These are phyloP conservation scores for Pseudogymnoascus sp. DNA, from an alignment of 2,329 filamentous ascomycete species.

Conservation along the genomic window DNA sequence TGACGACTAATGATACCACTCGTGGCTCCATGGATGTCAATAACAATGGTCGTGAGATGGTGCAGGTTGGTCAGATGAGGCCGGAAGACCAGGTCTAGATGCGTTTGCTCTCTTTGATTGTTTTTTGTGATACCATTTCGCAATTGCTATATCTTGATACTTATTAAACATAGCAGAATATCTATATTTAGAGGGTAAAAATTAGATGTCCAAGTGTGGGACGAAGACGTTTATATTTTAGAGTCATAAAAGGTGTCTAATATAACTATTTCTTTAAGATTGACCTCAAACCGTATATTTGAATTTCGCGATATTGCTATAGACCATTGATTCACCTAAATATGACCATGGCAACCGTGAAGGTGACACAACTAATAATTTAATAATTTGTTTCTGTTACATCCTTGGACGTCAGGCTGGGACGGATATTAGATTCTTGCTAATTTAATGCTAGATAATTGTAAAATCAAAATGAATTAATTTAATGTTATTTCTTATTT, in stretches of 20 bases:
- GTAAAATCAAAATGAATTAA: neutral
- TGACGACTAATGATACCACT: neutral
- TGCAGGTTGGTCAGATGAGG: neutral
- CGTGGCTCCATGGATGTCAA: neutral
- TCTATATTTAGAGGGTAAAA: neutral
- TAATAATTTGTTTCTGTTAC: neutral
- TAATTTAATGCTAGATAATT: neutral
- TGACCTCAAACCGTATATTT: neutral
- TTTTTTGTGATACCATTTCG: conserved; percentile 8
- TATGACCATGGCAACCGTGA: neutral
- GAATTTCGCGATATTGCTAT: neutral
- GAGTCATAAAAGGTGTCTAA: neutral
- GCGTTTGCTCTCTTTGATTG: neutral
- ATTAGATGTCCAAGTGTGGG: neutral
- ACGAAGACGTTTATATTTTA: neutral
- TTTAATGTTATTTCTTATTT: neutral
- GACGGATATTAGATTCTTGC: neutral
- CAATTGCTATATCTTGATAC: neutral
- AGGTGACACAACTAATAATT: neutral
- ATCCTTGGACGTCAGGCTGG: neutral
- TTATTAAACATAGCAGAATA: neutral
- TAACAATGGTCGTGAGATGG: neutral
- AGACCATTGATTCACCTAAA: neutral
- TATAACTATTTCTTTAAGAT: neutral
- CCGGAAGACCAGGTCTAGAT: neutral